A percentile compares a stretch with the other conserved stretches of the same genome.
phyloP scores from a whole-genome alignment of 148 eudicot genomes.

The Cornus kousa region DNA sequence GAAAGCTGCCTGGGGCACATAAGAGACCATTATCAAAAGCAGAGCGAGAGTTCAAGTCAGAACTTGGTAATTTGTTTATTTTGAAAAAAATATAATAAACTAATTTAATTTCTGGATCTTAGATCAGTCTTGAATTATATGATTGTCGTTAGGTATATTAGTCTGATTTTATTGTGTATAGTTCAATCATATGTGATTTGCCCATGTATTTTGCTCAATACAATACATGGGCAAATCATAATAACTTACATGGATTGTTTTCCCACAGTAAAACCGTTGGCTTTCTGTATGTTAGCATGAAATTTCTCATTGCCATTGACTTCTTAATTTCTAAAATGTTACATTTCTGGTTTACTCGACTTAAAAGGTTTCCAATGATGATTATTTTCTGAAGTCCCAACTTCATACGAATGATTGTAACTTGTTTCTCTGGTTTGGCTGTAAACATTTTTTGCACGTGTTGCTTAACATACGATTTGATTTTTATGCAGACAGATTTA shows the following conservation, averaged over 20 bases:
- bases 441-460: not conserved
- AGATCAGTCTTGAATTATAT: not conserved
- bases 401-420: not conserved
- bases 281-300: not conserved
- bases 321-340: not conserved
- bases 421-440: conserved; percentile 12
- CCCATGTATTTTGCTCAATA: not conserved
- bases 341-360: not conserved
- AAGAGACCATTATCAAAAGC: conserved; percentile 83
- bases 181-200: not conserved
- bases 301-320: not conserved
- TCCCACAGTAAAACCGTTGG: not conserved
- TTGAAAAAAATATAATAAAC: not conserved
- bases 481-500: conserved; percentile 66
- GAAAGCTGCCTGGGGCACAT: conserved; percentile 66
- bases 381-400: not conserved
- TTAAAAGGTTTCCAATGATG: not conserved
- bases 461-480: not conserved
- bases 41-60: conserved; percentile 77
- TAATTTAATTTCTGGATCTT: not conserved
- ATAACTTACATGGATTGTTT: not conserved
- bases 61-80: conserved; percentile 53
- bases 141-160: not conserved
- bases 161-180: not conserved
- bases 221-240: no score